Evolutionary conservation across 495 filamentous ascomycete species (phyloP).

Genomic region (Hypoxylon trugodes): DNA sequence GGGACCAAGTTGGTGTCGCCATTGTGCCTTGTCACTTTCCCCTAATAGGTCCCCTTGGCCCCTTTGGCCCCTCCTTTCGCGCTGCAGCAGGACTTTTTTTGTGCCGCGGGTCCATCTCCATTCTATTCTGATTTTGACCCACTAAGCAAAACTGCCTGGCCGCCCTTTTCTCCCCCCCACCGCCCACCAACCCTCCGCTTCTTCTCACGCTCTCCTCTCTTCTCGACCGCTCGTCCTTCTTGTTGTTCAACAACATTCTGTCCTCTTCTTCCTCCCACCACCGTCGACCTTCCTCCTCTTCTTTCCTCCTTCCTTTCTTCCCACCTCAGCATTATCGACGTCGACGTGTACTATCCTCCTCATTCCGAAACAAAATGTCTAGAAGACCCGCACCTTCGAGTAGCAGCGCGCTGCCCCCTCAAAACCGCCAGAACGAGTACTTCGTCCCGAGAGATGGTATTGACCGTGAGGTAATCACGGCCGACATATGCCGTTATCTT

Average conservation of each 20-base stretch:
- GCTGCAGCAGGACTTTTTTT: slow-evolving; percentile 36
- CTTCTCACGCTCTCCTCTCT: slow-evolving; percentile 30
- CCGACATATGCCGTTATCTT: slow-evolving; percentile 93
- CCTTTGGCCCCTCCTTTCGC: slow-evolving; percentile 16
- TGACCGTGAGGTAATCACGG: slow-evolving; percentile 90
- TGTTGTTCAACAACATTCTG: slow-evolving; percentile 33
- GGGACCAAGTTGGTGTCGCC: slow-evolving; percentile 39
- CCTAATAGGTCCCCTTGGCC: slow-evolving; percentile 39
- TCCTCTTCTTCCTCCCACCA: slow-evolving; percentile 19
- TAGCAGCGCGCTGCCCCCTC: slow-evolving; percentile 44
- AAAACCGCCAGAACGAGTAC: slow-evolving; percentile 78
- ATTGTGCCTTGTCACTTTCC: slow-evolving; percentile 40
- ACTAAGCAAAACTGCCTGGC: slow-evolving; percentile 29
- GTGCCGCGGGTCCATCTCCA: slow-evolving; percentile 31
- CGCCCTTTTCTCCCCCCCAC: slow-evolving; percentile 46
- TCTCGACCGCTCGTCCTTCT: slow-evolving; percentile 35
- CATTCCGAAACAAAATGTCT: slow-evolving; percentile 43
- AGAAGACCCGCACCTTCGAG: slow-evolving; percentile 45
- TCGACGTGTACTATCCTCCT: slow-evolving; percentile 43
- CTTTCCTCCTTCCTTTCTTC: slow-evolving; percentile 7
- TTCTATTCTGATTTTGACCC: slow-evolving; percentile 22
- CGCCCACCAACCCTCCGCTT: slow-evolving; percentile 40
- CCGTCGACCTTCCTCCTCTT: slow-evolving; percentile 21
- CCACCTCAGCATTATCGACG: slow-evolving; percentile 31
- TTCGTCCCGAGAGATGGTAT: slow-evolving; percentile 91